phyloP scores from a whole-genome alignment of 306 rosid genomes.

The Prunus kanzakura region DNA sequence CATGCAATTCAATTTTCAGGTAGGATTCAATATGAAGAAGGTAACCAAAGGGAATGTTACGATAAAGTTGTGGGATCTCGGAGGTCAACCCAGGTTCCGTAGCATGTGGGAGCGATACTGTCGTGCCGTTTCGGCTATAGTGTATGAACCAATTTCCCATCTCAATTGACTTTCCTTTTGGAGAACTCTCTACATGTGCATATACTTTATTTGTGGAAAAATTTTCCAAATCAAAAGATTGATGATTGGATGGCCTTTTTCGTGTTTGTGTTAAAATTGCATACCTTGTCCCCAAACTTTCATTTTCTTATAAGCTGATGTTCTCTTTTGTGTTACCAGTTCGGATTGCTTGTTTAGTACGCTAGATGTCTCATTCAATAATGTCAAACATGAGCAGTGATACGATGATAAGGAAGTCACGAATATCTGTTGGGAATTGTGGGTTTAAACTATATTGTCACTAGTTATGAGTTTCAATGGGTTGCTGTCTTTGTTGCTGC shows the following conservation, averaged over 20 bases:
- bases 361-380: background rate
- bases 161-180: conserved; percentile 5
- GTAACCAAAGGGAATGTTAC: conserved; percentile 94
- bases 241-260: background rate
- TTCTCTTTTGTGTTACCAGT: background rate
- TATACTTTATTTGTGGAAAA: background rate
- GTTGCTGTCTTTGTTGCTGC: background rate
- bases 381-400: background rate
- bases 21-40: conserved; percentile 90
- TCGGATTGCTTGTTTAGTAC: background rate
- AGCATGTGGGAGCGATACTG: conserved; percentile 98
- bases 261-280: background rate
- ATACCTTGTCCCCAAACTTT: background rate
- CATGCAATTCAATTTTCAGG: conserved; percentile 47
- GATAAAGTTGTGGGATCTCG: conserved; percentile 94
- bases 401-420: background rate
- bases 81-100: conserved; percentile 96
- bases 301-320: background rate
- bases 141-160: conserved; percentile 48
- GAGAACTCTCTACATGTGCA: background rate
- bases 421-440: background rate
- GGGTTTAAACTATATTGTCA: background rate
- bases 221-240: background rate
- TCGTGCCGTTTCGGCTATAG: conserved; percentile 89
- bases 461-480: background rate